Base-by-base conservation (phyloP, 2,329 filamentous ascomycete genomes). In the Talaromyces albobiverticillius region DNA sequence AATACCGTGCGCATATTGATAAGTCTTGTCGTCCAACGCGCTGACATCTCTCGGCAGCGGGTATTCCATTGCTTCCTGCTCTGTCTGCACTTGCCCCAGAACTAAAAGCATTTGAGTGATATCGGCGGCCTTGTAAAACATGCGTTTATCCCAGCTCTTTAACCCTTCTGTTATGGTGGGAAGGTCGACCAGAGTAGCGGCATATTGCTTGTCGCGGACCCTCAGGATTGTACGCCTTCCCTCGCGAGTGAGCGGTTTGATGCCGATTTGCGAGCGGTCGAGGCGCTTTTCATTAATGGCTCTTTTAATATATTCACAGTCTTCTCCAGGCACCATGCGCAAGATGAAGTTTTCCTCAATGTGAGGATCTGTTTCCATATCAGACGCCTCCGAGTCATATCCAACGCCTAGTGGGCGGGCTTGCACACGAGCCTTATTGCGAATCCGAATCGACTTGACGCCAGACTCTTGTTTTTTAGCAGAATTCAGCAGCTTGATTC, bases 361-460 rank as follows among this genome's bases (percentile, higher is more conserved):
- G 1, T 88, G 82, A 0, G 94, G 94, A 65, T 99, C 94, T 9
- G 78, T 73, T 70, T 99, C 94, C 13, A 87, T 84, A 66, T 97
- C 94, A 53, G 91, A 94, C 11, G 92, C 90, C 71, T 97, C 94
- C 3, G 92, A 96, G 69, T 99, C 94, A 72, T 97, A 99, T 7
- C 93, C 94, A 53, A 95, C 90, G 49, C 94, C 94, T 1, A 84
- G 82, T 4, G 85, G 85, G 59, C 89, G 82, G 29, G 82, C 77
- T 6, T 89, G 87, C 1, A 83, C 79, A 59, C 84, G 82, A n/a
- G 86, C 87, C 62, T 86, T 84, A 46, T 83, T 77, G 64, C 85
- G 87, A 54, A 89, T 74, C 51, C 82, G 82, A 53, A 86, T 75
- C 29, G 68, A 76, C 57, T 73, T 72, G 13, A 72, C 60, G 3